Conservation (phyloP, 176 grass and related monocot species). For the Urochloa ruziziensis region DNA sequence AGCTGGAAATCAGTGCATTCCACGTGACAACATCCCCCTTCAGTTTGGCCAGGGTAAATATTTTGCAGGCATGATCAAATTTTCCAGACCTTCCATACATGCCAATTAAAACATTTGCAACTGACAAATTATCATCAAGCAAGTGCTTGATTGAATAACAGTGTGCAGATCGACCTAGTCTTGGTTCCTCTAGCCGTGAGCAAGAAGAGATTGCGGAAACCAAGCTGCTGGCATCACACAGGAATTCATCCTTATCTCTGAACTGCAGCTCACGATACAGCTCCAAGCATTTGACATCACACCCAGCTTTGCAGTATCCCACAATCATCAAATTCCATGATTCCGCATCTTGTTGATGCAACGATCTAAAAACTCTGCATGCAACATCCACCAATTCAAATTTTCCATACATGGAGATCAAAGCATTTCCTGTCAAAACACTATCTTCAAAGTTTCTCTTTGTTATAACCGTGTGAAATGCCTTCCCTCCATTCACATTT, state of each 20-base stretch:
- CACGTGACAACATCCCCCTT: conserved; percentile 57
- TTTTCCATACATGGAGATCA: conserved; percentile 69
- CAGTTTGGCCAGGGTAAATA: conserved; percentile 42
- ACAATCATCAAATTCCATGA: conserved; percentile 71
- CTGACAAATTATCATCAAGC: conserved; percentile 42
- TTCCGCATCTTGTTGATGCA: conserved; percentile 30
- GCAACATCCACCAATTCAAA: conserved; percentile 48
- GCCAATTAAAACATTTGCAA: conserved; percentile 61
- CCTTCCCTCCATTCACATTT: conserved; percentile 34
- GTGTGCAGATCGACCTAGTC: conserved; percentile 53
- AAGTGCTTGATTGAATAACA: conserved; percentile 50
- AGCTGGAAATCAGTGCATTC: conserved; percentile 64
- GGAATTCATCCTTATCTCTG: conserved; percentile 7
- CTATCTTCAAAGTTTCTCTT: conserved; percentile 51
- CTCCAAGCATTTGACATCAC: conserved; percentile 63
- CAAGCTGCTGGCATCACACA: conserved; percentile 50
- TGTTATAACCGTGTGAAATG: conserved; percentile 57
- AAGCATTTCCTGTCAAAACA: conserved; percentile 47
- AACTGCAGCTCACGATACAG: conserved; percentile 58
- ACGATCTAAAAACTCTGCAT: conserved; percentile 40
- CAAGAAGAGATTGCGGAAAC: conserved; percentile 60
- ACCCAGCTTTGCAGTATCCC: conserved; percentile 53
- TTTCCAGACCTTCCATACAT: conserved; percentile 70
- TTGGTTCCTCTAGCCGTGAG: conserved; percentile 37
- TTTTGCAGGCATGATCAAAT: conserved; percentile 43